Evolutionary conservation across 179 eudicot genomes (phyloP), one percentile per base, ranked within the genome.

Genomic region (Pouteria campechiana): DNA sequence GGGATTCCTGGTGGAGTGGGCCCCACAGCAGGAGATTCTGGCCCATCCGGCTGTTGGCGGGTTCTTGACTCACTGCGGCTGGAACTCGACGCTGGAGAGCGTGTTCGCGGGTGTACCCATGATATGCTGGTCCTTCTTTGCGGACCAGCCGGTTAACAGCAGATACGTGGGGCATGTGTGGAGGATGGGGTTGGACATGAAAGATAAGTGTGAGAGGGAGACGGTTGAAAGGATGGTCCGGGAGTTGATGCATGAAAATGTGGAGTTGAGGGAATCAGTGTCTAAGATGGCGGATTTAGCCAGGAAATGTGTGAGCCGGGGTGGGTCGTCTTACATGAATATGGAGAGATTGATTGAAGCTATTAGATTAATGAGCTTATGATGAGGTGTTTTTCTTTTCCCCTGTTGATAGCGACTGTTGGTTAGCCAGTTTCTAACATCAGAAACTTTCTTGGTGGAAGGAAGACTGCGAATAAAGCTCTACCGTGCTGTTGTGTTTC

Each of bases 181-280:
- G 50, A 46, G 32, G 38, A 17, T 46, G 6, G 50, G 50, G 4
- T 5, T 46, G n/a, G 29, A 46, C 28, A 46, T 46, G 50, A 46
- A 46, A 20, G 50, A 46, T 19, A 31, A 37, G 5, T 46, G 33
- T 46, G 50, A 46, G 31, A 9, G 18, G 22, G 50, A 5, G 0
- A 7, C 4, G 5, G 5, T 46, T 18, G 50, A 31, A 19, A 46
- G 19, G 38, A 17, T 18, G 18, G 21, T 46, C 6, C 11, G 17
- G 7, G 38, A 46, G 10, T 12, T 46, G 11, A 46, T 32, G 28
- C 35, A 28, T 3, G 41, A 37, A n/a, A 32, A 42, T 4, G 23
- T 35, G 15, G n/a, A 40, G 29, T 51, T 51, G 8, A 3, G 1
- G 10, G 4, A 14, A 51, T 30, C 21, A 1, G 3, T 17, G 0